Evolutionary conservation across 495 filamentous ascomycete genomes (phyloP).

Genomic region (Mycothermus thermophilus): DNA sequence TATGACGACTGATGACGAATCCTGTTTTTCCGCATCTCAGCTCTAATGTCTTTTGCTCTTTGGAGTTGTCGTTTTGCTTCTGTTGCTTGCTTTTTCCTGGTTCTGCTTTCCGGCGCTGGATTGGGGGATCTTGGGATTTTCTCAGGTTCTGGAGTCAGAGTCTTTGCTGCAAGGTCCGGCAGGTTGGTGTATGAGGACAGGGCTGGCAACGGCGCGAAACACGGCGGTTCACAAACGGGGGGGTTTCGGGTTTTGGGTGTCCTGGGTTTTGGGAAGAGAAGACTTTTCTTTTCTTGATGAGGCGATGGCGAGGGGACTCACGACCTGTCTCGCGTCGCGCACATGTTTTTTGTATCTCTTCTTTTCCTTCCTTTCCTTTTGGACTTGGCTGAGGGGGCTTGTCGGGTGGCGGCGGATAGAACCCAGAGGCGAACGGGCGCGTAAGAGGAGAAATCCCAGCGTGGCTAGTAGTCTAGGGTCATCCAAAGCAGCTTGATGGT

Average conservation of each 20-base stretch:
- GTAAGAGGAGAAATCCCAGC: constrained; percentile 13
- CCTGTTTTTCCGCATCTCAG: no score
- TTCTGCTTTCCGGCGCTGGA: no score
- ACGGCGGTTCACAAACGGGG: no score
- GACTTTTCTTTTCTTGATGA: constrained; percentile 1
- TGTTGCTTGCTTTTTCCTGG: constrained; percentile 11
- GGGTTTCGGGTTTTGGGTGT: constrained; percentile 3
- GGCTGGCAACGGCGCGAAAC: constrained; percentile 11
- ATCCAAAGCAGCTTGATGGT: no score
- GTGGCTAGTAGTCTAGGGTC: no score
- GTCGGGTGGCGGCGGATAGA: no score
- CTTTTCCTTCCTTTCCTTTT: constrained; percentile 6
- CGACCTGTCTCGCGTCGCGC: no score
- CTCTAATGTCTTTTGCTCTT: constrained; percentile 11
- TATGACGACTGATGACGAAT: constrained; percentile 13
- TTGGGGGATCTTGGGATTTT: no score
- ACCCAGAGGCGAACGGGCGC: no score
- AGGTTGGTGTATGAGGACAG: no score
- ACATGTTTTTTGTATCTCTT: background rate
- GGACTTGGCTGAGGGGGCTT: no score
- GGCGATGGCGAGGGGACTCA: background rate
- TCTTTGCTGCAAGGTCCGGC: constrained; percentile 10
- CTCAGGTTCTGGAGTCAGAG: constrained; percentile 13
- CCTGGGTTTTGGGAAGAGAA: constrained; percentile 4
- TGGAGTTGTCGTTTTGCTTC: constrained; percentile 11